Percentiles rank a stretch among this genome's conserved stretches.
phyloP scores from a whole-genome alignment of 805 yeast genomes.

The Monosporozyma aquatica region DNA sequence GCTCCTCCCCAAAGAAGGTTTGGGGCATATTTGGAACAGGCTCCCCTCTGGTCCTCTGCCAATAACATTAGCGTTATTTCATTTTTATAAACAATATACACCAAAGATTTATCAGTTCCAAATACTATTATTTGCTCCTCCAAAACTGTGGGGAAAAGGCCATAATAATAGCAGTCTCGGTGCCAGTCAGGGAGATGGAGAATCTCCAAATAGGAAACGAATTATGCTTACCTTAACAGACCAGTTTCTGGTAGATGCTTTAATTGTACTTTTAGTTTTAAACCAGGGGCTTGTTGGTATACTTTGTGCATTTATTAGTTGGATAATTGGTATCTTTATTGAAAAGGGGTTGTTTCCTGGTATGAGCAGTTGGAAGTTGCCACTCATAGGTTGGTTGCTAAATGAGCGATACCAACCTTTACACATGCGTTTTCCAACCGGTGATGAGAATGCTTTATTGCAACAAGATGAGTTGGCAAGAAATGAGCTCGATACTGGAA shows the following conservation, averaged over 20 bases:
- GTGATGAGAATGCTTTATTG: not conserved
- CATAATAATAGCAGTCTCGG: slow-evolving; percentile 6
- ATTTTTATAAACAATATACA: slow-evolving; percentile 33
- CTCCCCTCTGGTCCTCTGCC: slow-evolving; percentile 39
- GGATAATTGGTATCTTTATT: slow-evolving; percentile 37
- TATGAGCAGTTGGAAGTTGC: slow-evolving; percentile 27
- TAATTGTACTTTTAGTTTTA: slow-evolving; percentile 32
- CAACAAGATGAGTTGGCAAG: not conserved
- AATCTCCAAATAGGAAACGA: not conserved
- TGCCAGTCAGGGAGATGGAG: slow-evolving; percentile 10
- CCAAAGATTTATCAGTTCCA: slow-evolving; percentile 36
- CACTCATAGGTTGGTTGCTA: slow-evolving; percentile 19
- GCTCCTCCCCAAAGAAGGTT: slow-evolving; percentile 17
- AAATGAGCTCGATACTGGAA: too few species aligned
- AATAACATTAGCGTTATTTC: slow-evolving; percentile 32
- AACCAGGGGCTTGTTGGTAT: slow-evolving; percentile 37
- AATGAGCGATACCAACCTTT: not conserved
- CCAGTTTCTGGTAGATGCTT: slow-evolving; percentile 27
- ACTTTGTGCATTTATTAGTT: slow-evolving; percentile 34
- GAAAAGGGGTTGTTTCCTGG: slow-evolving; percentile 39
- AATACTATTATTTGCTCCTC: slow-evolving; percentile 28
- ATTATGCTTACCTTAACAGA: slow-evolving; percentile 23
- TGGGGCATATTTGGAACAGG: slow-evolving; percentile 27
- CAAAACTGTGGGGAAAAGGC: slow-evolving; percentile 11
- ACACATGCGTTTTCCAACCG: not conserved